Evolutionary conservation across 768 basidiomycete species (phyloP).

Genomic region (Podaxis sp.): DNA sequence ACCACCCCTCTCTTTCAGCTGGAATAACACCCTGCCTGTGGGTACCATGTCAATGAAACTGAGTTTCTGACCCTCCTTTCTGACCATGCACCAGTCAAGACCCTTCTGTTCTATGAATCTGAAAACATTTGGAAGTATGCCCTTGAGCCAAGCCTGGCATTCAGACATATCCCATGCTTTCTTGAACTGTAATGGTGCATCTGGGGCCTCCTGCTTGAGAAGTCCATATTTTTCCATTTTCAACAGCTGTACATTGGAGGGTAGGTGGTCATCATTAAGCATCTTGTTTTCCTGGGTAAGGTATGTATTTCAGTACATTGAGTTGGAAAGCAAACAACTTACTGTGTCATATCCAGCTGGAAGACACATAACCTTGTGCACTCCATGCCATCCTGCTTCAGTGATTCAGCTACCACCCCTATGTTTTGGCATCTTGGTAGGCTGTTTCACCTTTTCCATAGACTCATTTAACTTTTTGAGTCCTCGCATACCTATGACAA

Average conservation of each 20-base stretch:
- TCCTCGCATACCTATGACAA: background rate
- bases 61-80: background rate
- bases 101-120: background rate
- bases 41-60: background rate
- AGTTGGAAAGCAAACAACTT: background rate
- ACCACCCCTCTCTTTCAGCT: background rate
- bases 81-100: background rate
- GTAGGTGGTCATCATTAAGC: background rate
- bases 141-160: background rate
- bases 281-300: background rate
- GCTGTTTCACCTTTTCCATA: background rate
- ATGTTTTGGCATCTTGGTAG: background rate
- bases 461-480: background rate
- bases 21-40: background rate
- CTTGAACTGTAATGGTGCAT: background rate
- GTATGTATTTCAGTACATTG: background rate
- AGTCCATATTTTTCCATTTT: background rate
- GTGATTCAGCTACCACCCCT: background rate
- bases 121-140: background rate
- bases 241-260: background rate
- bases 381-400: background rate
- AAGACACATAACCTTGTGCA: background rate
- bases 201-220: background rate
- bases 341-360: background rate
- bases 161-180: background rate